These are phyloP conservation scores for Ochromonas danica DNA, from an alignment of 108 stramenopile species.

Conservation along the genomic window DNA sequence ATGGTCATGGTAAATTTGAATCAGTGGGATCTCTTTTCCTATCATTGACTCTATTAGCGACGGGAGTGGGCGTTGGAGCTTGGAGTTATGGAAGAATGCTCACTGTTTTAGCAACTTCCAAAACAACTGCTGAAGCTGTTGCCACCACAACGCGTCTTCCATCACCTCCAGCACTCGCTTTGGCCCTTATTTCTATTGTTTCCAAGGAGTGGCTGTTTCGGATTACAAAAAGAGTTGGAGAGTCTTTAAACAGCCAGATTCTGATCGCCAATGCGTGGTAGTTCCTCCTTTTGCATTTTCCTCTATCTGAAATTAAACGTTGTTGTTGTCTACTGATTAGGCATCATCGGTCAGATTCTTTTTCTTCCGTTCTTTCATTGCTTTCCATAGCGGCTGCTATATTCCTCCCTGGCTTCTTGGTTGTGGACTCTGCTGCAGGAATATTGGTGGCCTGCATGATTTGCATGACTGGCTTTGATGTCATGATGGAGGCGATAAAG, in stretches of 20 bases:
- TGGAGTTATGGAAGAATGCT: constrained; percentile 9
- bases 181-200: constrained; percentile 75
- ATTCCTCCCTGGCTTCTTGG: constrained; percentile 61
- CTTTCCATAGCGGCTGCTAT: constrained; percentile 78
- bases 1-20: constrained; percentile 95
- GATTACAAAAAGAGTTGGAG: constrained; percentile 75
- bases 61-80: constrained; percentile 74
- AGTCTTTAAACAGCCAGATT: constrained; percentile 76
- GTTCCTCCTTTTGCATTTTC: no score
- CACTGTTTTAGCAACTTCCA: constrained; percentile 44
- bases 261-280: constrained; percentile 97
- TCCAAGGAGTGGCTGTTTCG: constrained; percentile 89
- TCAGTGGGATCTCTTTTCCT: constrained; percentile 82
- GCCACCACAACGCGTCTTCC: constrained; percentile 61
- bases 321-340: no score
- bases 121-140: constrained; percentile 40
- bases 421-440: constrained; percentile 85
- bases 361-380: constrained; percentile 82
- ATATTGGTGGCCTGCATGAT: constrained; percentile 91
- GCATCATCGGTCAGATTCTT: constrained; percentile 94
- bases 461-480: constrained; percentile 77
- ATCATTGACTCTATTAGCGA: constrained; percentile 78
- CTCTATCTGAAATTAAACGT: no score
- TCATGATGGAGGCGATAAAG: constrained; percentile 40
- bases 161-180: constrained; percentile 63